Evolutionary conservation across 116 monocot genomes (phyloP).

Genomic region (Cymodocea nodosa): DNA sequence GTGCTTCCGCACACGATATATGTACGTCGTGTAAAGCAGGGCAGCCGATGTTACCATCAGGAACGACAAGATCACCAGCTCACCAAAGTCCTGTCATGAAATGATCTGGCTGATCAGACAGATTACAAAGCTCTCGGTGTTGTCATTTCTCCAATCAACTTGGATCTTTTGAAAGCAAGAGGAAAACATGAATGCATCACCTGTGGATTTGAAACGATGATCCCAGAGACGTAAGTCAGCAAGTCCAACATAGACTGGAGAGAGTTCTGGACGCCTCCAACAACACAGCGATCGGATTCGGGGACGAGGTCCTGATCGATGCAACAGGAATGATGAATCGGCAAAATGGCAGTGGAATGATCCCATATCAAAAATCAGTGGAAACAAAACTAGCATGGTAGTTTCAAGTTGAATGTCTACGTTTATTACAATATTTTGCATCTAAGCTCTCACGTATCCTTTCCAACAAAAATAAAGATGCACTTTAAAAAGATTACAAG

Average conservation of each 20-base stretch:
- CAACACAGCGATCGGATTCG: slow-evolving; percentile 71
- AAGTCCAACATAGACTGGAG: slow-evolving; percentile 82
- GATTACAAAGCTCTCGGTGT: background rate
- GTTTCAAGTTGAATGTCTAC: no score
- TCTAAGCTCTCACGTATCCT: no score
- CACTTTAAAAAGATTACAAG: no score
- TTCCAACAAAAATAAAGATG: no score
- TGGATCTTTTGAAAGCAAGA: background rate
- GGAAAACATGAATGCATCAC: slow-evolving; percentile 10
- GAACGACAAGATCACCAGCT: slow-evolving; percentile 67
- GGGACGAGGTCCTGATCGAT: slow-evolving; percentile 61
- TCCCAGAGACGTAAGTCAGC: slow-evolving; percentile 76
- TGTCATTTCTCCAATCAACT: background rate
- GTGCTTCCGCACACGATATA: slow-evolving; percentile 64
- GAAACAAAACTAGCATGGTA: no score
- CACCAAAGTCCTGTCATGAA: slow-evolving; percentile 61
- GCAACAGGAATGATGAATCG: background rate
- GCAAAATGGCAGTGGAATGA: background rate
- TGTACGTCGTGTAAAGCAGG: slow-evolving; percentile 49
- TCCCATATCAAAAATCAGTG: no score
- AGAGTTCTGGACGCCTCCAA: slow-evolving; percentile 94
- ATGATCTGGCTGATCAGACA: background rate
- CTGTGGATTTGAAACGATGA: slow-evolving; percentile 64
- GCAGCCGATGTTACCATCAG: slow-evolving; percentile 51
- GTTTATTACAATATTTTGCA: no score